phyloP scores from a whole-genome alignment of 768 basidiomycete species.

The Boletus reticuloceps region DNA sequence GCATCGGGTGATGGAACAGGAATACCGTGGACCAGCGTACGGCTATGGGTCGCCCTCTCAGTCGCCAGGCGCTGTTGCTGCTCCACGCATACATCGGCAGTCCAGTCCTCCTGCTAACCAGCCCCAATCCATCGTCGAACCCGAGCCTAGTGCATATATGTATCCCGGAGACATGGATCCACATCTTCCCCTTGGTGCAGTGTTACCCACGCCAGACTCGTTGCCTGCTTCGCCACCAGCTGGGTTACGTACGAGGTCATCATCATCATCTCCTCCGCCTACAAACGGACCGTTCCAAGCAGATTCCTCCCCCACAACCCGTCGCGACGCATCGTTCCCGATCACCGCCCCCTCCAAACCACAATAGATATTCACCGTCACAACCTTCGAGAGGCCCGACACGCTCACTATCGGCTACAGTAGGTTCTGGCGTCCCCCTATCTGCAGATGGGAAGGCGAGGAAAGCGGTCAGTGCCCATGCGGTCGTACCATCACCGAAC shows the following conservation, averaged over 20 bases:
- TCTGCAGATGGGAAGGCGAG: constrained; percentile 51
- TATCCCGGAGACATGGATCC: constrained; percentile 31
- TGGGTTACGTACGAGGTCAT: constrained; percentile 18
- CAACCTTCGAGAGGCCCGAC: constrained; percentile 42
- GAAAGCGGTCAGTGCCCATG: constrained; percentile 68
- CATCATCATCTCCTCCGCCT: constrained; percentile 37
- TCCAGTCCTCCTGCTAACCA: constrained; percentile 28
- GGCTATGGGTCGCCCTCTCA: constrained; percentile 26
- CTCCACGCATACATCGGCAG: constrained; percentile 24
- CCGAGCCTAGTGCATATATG: constrained; percentile 28
- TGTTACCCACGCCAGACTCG: constrained; percentile 36
- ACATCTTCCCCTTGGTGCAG: constrained; percentile 59
- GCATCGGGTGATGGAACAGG: constrained; percentile 89
- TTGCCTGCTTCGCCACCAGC: constrained; percentile 24
- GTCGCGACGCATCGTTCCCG: constrained; percentile 43
- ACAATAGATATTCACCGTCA: constrained; percentile 36
- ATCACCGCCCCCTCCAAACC: constrained; percentile 50
- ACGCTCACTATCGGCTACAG: constrained; percentile 75
- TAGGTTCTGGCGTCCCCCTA: constrained; percentile 36
- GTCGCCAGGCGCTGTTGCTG: constrained; percentile 19
- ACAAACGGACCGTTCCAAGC: constrained; percentile 16
- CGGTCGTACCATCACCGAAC: constrained; percentile 37
- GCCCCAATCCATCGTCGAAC: constrained; percentile 26
- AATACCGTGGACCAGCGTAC: constrained; percentile 51
- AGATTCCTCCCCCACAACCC: constrained; percentile 26